phyloP scores from a whole-genome alignment of 257 asterid genomes.

The Cordia subcordata region DNA sequence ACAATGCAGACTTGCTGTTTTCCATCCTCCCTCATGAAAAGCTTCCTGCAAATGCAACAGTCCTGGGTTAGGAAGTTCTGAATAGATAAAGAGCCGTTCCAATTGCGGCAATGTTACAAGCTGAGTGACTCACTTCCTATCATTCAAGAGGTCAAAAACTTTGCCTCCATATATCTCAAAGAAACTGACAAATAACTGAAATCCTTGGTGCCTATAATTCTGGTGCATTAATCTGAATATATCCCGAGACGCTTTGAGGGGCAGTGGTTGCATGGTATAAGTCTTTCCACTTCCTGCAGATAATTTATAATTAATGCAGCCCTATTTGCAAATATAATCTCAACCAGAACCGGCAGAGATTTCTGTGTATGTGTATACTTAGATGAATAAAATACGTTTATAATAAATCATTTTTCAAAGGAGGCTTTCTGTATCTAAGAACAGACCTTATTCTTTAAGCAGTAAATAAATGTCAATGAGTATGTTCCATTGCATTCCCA shows the following conservation, averaged over 20 bases:
- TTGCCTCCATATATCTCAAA: slow-evolving; percentile 43
- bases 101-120: not conserved
- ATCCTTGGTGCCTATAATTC: slow-evolving; percentile 26
- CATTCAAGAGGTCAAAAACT: slow-evolving; percentile 38
- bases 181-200: slow-evolving; percentile 30
- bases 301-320: not conserved
- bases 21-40: slow-evolving; percentile 39
- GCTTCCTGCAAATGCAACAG: slow-evolving; percentile 21
- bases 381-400: too few relatives aligned
- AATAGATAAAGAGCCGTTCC: not conserved
- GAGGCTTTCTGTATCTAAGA: too few relatives aligned
- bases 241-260: slow-evolving; percentile 33
- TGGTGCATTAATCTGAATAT: slow-evolving; percentile 26
- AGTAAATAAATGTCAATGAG: too few relatives aligned
- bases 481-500: too few relatives aligned
- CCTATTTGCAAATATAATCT: not conserved
- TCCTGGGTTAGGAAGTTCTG: slow-evolving; percentile 4
- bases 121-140: slow-evolving; percentile 29
- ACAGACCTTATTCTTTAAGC: too few relatives aligned
- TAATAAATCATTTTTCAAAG: too few relatives aligned
- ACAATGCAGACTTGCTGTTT: slow-evolving; percentile 42
- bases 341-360: not conserved
- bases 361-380: too few relatives aligned
- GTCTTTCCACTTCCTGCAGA: slow-evolving; percentile 40
- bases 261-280: slow-evolving; percentile 39